phyloP scores from a whole-genome alignment of 352 stramenopile species.

The Phytophthora cactorum region DNA sequence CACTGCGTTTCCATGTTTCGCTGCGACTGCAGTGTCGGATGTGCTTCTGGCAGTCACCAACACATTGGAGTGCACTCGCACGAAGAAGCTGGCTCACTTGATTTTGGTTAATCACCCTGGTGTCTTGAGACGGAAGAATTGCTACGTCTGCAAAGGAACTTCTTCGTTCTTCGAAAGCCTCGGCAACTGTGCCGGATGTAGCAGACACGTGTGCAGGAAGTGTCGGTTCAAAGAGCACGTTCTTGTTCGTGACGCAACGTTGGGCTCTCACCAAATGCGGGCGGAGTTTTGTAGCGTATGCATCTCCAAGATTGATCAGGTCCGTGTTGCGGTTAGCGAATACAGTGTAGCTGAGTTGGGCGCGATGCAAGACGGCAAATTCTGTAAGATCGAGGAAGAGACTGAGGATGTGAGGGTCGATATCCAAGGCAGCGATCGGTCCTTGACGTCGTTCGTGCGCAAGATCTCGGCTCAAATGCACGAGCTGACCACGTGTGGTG shows the following conservation, averaged over 20 bases:
- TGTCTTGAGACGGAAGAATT: background rate
- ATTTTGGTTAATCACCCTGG: background rate
- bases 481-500: background rate
- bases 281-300: background rate
- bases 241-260: background rate
- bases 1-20: background rate
- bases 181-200: background rate
- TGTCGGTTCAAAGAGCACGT: background rate
- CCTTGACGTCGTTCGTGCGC: background rate
- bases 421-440: background rate
- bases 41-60: background rate
- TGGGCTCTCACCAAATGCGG: background rate
- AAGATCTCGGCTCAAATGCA: background rate
- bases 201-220: background rate
- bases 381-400: too few relatives aligned
- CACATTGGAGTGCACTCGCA: background rate
- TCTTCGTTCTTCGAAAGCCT: background rate
- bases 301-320: background rate
- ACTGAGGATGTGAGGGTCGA: background rate
- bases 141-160: background rate
- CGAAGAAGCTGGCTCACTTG: background rate
- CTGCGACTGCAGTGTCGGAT: conserved; percentile 4
- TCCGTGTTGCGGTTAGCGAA: background rate
- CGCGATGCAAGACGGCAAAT: too few relatives aligned
- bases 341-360: too few relatives aligned